A percentile compares a stretch with the other conserved stretches of the same genome.
These are phyloP conservation scores for Phytophthora pluvialis DNA, from an alignment of 352 stramenopile species.

Conservation along the genomic window DNA sequence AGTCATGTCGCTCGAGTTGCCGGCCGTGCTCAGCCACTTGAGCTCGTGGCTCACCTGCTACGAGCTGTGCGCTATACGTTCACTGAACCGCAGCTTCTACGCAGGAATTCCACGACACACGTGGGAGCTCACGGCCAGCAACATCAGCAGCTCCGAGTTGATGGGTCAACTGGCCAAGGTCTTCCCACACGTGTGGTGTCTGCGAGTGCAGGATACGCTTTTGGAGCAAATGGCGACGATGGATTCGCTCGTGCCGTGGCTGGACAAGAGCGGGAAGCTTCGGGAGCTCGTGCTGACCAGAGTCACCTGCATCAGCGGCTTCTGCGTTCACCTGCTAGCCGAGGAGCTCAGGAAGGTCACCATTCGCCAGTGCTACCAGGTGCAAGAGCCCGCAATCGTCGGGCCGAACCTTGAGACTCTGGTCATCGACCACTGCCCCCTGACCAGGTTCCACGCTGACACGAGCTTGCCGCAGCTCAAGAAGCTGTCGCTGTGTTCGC, in stretches of 20 bases:
- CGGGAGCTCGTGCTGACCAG: constrained; percentile 48
- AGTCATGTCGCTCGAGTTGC: constrained; percentile 36
- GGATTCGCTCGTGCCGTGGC: constrained; percentile 40
- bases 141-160: constrained; percentile 30
- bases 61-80: constrained; percentile 50
- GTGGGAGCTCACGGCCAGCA: constrained; percentile 47
- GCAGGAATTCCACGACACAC: constrained; percentile 45
- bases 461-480: constrained; percentile 55
- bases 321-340: constrained; percentile 45
- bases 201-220: constrained; percentile 43
- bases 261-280: constrained; percentile 41
- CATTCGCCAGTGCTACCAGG: constrained; percentile 63
- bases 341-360: constrained; percentile 55
- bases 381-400: constrained; percentile 54
- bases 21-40: constrained; percentile 46
- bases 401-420: constrained; percentile 43
- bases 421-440: constrained; percentile 50
- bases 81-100: constrained; percentile 31
- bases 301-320: constrained; percentile 58
- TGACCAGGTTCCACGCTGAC: constrained; percentile 48
- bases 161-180: constrained; percentile 37
- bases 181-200: constrained; percentile 51
- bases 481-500: constrained; percentile 55
- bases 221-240: constrained; percentile 38
- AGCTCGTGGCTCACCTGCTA: constrained; percentile 52